Evolutionary conservation across 768 basidiomycete genomes (phyloP).

Genomic region (Rhizopogon vinicolor): DNA sequence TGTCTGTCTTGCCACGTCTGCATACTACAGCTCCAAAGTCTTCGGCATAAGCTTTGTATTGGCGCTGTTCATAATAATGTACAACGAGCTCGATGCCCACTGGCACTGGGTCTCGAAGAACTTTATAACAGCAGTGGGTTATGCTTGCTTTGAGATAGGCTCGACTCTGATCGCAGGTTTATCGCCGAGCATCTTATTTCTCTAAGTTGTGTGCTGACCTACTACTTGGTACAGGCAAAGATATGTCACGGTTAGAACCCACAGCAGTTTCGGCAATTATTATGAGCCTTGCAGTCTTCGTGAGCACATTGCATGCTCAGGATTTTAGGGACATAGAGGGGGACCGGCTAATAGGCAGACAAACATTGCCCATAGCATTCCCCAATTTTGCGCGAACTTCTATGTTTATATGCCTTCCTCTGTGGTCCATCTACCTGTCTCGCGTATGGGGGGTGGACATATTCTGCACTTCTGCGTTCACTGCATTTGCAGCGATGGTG

Average conservation of each 20-base stretch:
- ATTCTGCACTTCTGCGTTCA: conserved; percentile 10
- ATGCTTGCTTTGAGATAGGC: conserved; percentile 28
- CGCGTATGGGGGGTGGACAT: conserved; percentile 15
- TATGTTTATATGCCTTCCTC: conserved; percentile 14
- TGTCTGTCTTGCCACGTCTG: conserved; percentile 31
- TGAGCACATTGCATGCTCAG: conserved; percentile 27
- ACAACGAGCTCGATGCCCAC: conserved; percentile 32
- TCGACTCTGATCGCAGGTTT: conserved; percentile 29
- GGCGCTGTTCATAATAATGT: conserved; percentile 25
- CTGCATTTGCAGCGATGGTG: conserved; percentile 11
- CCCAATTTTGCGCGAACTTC: conserved; percentile 22
- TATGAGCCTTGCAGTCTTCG: conserved; percentile 22
- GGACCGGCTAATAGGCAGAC: conserved; percentile 29
- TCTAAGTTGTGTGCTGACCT: not conserved
- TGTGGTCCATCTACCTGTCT: conserved; percentile 20
- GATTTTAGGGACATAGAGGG: conserved; percentile 36
- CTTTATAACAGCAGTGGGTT: conserved; percentile 26
- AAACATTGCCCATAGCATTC: conserved; percentile 36
- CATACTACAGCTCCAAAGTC: conserved; percentile 25
- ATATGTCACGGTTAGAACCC: conserved; percentile 7
- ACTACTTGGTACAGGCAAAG: conserved; percentile 9
- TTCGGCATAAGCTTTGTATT: conserved; percentile 27
- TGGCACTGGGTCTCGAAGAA: conserved; percentile 26
- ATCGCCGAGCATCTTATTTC: not conserved
- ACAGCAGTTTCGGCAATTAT: conserved; percentile 16